Base-by-base conservation (phyloP, 371 early-diverging fungal species). In the Quaeritorhiza haematococci region DNA sequence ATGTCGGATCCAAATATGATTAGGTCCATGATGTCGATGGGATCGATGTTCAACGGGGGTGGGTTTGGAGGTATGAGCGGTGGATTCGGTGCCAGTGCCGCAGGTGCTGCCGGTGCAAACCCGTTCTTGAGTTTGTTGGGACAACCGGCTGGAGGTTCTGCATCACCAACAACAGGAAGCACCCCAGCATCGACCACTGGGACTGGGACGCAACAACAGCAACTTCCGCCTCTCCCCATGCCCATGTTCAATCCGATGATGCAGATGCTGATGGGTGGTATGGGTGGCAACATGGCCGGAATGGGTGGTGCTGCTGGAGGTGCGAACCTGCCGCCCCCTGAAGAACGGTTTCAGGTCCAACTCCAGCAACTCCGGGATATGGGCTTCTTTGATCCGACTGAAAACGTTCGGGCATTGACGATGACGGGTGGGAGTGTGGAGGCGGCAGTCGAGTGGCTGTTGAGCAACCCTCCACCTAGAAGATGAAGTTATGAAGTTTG, bases 321-420 rank as follows among this genome's bases (percentile, higher is more conserved):
- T 26, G 62, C 75, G 7, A 59, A 69, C 50, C 71, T 78, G 33
- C 68, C 76, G 55, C 61, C 64, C 49, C 78, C 78, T 5, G 96
- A 94, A 73, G 93, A 92, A 64, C 82, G 93, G 24, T 98, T 83
- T 72, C 84, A 86, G 62, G 84, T 81, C 21, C 94, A 98, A 69
- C 79, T 98, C 49, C 83, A 84, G 66, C 96, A 96, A 72, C 73
- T 98, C 56, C 88, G 85, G 61, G 98, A 96, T 42, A 98, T 98
- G 98, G 98, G 98, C 4, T 93, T 98, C 68, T 10, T 47, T 10
- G 26, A 26, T 47, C 10, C 91, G 13, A 72, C 82, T 5, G 86
- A 89, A 72, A 98, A 98, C 63, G 86, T 96, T 49, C 78, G 91
- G 27, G 96, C 92, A 0, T 75, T 98, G 68, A 73, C 80, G 23